These are phyloP conservation scores for Agaricales sp. DNA, from an alignment of 1,284 basidiomycete genomes.

Conservation along the genomic window DNA sequence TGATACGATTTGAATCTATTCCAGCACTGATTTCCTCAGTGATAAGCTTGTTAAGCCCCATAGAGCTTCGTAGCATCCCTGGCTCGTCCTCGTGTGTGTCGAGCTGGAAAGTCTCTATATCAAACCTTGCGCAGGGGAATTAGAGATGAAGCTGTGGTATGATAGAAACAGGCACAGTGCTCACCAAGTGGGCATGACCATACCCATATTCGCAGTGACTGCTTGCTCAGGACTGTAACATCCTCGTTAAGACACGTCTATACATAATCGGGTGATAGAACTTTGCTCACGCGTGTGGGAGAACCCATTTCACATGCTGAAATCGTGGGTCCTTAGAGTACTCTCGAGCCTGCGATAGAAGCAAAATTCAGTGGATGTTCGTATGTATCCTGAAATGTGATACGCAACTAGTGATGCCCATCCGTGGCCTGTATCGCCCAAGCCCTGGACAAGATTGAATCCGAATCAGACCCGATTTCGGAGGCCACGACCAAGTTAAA, in stretches of 20 bases:
- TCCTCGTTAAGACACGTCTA: slow-evolving; percentile 10
- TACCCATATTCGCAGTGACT: slow-evolving; percentile 61
- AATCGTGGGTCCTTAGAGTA: slow-evolving; percentile 36
- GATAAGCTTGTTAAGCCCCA: slow-evolving; percentile 31
- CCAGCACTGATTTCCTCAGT: slow-evolving; percentile 34
- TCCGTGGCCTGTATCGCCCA: slow-evolving; percentile 67
- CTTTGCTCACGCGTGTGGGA: slow-evolving; percentile 60
- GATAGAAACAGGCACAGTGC: neutral
- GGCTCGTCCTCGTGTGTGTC: slow-evolving; percentile 32
- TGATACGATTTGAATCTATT: slow-evolving; percentile 24
- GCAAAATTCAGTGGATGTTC: neutral
- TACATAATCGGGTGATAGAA: slow-evolving; percentile 2
- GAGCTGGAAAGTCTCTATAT: slow-evolving; percentile 26
- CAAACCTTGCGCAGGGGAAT: slow-evolving; percentile 25
- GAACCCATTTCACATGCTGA: slow-evolving; percentile 74
- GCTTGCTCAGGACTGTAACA: slow-evolving; percentile 37
- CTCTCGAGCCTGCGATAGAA: slow-evolving; percentile 6
- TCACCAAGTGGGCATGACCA: slow-evolving; percentile 65
- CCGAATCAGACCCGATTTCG: slow-evolving; percentile 4
- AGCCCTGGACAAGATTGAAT: slow-evolving; percentile 33
- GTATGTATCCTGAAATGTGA: slow-evolving; percentile 15
- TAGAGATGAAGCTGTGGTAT: neutral
- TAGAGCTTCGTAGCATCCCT: slow-evolving; percentile 31
- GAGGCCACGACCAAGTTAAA: slow-evolving; percentile 5
- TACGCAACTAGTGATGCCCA: slow-evolving; percentile 70